Evolutionary conservation across 2,329 filamentous ascomycete species (phyloP).

Genomic region (Ophiosphaerella herpotricha): DNA sequence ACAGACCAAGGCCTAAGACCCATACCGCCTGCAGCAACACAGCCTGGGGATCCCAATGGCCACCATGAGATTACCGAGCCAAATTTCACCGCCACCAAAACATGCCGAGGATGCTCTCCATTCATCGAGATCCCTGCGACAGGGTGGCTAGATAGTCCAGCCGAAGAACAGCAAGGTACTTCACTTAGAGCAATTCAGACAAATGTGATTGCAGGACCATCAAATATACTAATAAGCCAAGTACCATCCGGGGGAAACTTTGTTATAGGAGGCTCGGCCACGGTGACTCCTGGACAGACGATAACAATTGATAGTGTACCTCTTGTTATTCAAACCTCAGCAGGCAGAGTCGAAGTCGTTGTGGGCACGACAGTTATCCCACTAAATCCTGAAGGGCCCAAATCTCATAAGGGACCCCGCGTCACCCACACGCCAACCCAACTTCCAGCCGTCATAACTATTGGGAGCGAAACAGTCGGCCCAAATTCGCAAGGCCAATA

Average conservation of each 20-base stretch:
- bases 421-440: conserved; percentile 20
- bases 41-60: conserved; percentile 32
- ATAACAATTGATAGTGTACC: conserved; percentile 30
- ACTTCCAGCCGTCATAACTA: conserved; percentile 22
- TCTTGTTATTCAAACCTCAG: conserved; percentile 29
- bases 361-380: conserved; percentile 24
- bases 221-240: conserved; percentile 22
- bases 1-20: conserved; percentile 30
- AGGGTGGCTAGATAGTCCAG: conserved; percentile 26
- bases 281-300: conserved; percentile 23
- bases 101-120: conserved; percentile 34
- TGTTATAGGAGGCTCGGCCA: conserved; percentile 26
- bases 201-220: conserved; percentile 21
- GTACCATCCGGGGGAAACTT: conserved; percentile 15
- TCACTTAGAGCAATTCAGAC: conserved; percentile 8
- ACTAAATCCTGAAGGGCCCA: conserved; percentile 7
- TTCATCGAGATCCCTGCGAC: conserved; percentile 32
- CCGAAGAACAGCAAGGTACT: conserved; percentile 24
- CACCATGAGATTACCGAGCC: conserved; percentile 40
- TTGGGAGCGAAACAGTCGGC: conserved; percentile 25
- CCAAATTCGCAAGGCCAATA: conserved; percentile 33
- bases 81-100: conserved; percentile 30
- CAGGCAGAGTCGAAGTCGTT: conserved; percentile 24
- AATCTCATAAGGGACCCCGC: not conserved
- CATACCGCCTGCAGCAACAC: conserved; percentile 27